Conservation (phyloP, 352 stramenopile genomes). For the Globisporangium rhizosaccharum region DNA sequence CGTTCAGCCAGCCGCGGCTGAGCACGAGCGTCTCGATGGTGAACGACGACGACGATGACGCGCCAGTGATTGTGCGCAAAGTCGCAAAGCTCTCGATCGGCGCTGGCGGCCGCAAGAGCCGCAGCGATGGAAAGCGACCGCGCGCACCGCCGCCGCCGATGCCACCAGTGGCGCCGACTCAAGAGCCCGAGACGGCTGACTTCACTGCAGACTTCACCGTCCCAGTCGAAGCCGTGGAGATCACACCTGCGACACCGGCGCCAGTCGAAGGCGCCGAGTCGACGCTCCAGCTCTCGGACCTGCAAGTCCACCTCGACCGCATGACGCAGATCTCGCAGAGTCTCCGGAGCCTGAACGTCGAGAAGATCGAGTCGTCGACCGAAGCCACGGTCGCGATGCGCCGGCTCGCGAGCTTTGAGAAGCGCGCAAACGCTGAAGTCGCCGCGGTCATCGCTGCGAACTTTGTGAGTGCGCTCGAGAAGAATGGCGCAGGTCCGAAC, state of each 20-base stretch:
- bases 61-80: slow-evolving; percentile 45
- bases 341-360: slow-evolving; percentile 37
- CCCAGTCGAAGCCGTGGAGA: slow-evolving; percentile 4
- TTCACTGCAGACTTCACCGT: slow-evolving; percentile 19
- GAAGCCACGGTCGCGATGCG: slow-evolving; percentile 41
- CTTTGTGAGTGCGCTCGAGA: slow-evolving; percentile 44
- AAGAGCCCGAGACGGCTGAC: slow-evolving; percentile 17
- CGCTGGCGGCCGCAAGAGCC: slow-evolving; percentile 29
- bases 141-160: slow-evolving; percentile 7
- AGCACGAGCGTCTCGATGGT: slow-evolving; percentile 10
- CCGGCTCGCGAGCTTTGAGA: slow-evolving; percentile 44
- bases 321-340: slow-evolving; percentile 72
- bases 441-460: slow-evolving; percentile 52
- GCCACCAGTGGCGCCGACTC: slow-evolving; percentile 10
- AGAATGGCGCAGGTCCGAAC: slow-evolving; percentile 2
- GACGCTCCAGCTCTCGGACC: slow-evolving; percentile 51
- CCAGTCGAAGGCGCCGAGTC: slow-evolving; percentile 7
- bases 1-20: slow-evolving; percentile 15
- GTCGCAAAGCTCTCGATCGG: slow-evolving; percentile 38
- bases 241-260: not conserved
- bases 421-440: slow-evolving; percentile 42
- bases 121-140: slow-evolving; percentile 8
- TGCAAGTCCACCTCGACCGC: slow-evolving; percentile 68
- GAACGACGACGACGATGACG: slow-evolving; percentile 16
- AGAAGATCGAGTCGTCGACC: slow-evolving; percentile 39